phyloP scores from a whole-genome alignment of 106 monocot species.

The Acorus calamus region DNA sequence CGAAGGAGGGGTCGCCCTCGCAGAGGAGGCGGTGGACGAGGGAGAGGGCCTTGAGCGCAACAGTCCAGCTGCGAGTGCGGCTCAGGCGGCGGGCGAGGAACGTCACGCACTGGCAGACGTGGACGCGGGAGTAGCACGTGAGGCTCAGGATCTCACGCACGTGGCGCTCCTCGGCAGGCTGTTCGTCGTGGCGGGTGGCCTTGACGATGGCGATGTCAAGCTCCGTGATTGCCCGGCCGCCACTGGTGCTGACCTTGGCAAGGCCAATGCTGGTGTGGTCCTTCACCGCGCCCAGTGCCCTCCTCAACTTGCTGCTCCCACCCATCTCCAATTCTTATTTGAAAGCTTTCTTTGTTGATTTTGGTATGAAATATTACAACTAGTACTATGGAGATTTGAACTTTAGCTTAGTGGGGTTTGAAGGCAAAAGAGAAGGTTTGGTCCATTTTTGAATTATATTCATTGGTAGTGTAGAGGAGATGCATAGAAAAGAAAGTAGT shows the following conservation, averaged over 20 bases:
- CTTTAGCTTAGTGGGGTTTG: too few relatives aligned
- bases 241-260: conserved; percentile 65
- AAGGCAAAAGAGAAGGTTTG: too few relatives aligned
- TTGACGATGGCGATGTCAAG: conserved; percentile 88
- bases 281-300: conserved; percentile 76
- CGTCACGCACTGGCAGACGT: conserved; percentile 39
- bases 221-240: conserved; percentile 28
- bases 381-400: too few relatives aligned
- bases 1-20: conserved; percentile 62
- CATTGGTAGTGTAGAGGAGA: too few relatives aligned
- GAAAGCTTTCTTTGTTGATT: too few relatives aligned
- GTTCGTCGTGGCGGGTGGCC: conserved; percentile 70
- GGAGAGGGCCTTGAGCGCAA: conserved; percentile 70
- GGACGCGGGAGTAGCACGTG: conserved; percentile 55
- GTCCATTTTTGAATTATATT: too few relatives aligned
- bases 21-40: conserved; percentile 81
- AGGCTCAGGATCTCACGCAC: conserved; percentile 76
- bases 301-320: conserved; percentile 32
- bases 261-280: conserved; percentile 85
- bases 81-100: conserved; percentile 55
- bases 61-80: conserved; percentile 69
- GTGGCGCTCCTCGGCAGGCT: conserved; percentile 81
- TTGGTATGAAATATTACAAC: too few relatives aligned
- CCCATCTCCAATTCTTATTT: too few relatives aligned
- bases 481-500: too few relatives aligned